These are phyloP conservation scores for Agrocybe chaxingu DNA, from an alignment of 768 basidiomycete genomes.

Conservation along the genomic window DNA sequence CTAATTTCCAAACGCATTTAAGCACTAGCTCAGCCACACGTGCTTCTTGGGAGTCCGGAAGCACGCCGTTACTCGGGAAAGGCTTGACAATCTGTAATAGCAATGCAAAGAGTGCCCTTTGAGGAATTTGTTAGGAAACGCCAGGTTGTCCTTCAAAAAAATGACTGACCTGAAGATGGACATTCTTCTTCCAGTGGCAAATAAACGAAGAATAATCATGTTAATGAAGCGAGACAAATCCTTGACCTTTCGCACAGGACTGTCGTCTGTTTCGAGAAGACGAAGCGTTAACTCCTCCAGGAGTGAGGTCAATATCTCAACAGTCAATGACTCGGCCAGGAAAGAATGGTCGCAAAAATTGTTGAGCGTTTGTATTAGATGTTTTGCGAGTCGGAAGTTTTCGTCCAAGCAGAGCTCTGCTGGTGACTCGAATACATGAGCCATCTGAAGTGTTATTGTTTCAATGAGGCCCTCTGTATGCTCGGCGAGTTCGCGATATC, in stretches of 20 bases:
- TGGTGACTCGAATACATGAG: conserved; percentile 83
- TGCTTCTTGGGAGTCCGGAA: conserved; percentile 74
- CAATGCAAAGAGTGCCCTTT: conserved; percentile 74
- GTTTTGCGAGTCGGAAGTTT: conserved; percentile 93
- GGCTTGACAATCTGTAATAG: conserved; percentile 82
- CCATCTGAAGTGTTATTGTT: conserved; percentile 88
- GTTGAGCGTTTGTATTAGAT: conserved; percentile 94
- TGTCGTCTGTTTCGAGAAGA: conserved; percentile 92
- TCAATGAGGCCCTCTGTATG: conserved; percentile 84
- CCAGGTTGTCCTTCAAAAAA: neutral
- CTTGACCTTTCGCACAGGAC: conserved; percentile 76
- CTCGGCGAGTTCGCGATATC: conserved; percentile 76
- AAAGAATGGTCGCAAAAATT: conserved; percentile 90
- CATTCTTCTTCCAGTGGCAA: conserved; percentile 87
- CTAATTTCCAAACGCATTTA: conserved; percentile 98
- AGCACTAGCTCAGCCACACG: conserved; percentile 90
- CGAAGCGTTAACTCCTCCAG: conserved; percentile 89
- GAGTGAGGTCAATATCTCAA: conserved; percentile 81
- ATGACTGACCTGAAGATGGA: conserved; percentile 80
- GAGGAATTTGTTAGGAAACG: conserved; percentile 4
- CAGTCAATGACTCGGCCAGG: conserved; percentile 83
- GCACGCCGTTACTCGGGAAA: conserved; percentile 71
- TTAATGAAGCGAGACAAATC: conserved; percentile 97
- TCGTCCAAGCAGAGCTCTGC: conserved; percentile 70
- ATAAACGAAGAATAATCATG: conserved; percentile 93